Percentiles rank a stretch among this genome's conserved stretches.
These are phyloP conservation scores for Triglochin maritima DNA, from an alignment of 106 monocot genomes.

Conservation along the genomic window DNA sequence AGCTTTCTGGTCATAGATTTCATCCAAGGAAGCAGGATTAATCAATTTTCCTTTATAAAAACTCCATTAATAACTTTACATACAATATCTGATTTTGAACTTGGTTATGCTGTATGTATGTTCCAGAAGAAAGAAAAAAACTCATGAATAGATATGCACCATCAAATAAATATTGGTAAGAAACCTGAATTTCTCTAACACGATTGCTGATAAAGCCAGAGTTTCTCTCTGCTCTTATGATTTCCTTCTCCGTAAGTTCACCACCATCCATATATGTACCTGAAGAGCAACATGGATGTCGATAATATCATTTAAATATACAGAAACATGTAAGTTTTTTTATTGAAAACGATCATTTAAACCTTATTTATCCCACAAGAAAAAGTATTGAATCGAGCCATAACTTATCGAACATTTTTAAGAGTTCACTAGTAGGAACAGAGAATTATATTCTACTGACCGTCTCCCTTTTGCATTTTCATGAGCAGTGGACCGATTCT, in stretches of 20 bases:
- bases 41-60: too few relatives aligned
- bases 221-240: slow-evolving; percentile 85
- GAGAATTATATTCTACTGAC: slow-evolving; percentile 13
- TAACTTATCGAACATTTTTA: too few relatives aligned
- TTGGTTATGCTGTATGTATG: too few relatives aligned
- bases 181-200: slow-evolving; percentile 87
- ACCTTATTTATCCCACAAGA: too few relatives aligned
- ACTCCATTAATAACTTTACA: too few relatives aligned
- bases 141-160: too few relatives aligned
- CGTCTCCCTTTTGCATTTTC: slow-evolving; percentile 88
- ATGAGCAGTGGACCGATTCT: slow-evolving; percentile 87
- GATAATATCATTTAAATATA: neutral
- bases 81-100: too few relatives aligned
- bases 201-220: slow-evolving; percentile 69
- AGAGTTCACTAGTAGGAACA: too few relatives aligned
- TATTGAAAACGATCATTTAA: neutral
- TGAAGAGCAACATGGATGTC: slow-evolving; percentile 8
- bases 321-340: neutral
- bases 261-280: slow-evolving; percentile 41
- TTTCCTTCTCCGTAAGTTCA: slow-evolving; percentile 92
- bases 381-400: too few relatives aligned
- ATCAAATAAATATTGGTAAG: neutral
- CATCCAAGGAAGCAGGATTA: too few relatives aligned
- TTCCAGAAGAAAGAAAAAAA: too few relatives aligned
- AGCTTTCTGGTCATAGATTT: too few relatives aligned